These are phyloP conservation scores for Ogataea thermomethanolica DNA, from an alignment of 805 yeast genomes.

Conservation along the genomic window DNA sequence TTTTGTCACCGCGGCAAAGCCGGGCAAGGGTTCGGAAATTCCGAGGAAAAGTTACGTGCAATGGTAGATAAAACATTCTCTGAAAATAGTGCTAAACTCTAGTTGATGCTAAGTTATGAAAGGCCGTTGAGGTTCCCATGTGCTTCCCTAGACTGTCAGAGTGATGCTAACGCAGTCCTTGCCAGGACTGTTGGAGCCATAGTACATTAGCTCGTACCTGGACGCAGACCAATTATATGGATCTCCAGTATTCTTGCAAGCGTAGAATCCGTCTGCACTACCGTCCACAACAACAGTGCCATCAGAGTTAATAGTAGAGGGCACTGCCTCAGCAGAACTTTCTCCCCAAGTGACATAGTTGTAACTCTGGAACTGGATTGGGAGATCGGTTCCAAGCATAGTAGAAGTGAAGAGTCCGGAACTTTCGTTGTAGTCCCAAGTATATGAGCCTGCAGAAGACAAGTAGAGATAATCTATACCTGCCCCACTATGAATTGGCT, in stretches of 20 bases:
- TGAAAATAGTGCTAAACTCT: no score
- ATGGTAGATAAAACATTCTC: no score
- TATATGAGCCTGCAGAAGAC: constrained; percentile 13
- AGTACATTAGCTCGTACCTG: constrained; percentile 30
- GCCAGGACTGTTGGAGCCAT: constrained; percentile 19
- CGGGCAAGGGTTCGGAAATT: no score
- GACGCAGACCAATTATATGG: constrained; percentile 38
- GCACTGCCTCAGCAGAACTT: background rate
- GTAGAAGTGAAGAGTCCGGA: background rate
- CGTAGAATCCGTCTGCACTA: constrained; percentile 35
- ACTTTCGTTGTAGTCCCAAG: constrained; percentile 21
- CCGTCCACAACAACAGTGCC: constrained; percentile 32
- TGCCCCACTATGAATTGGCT: constrained; percentile 42
- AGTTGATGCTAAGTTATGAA: no score
- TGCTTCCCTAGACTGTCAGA: background rate
- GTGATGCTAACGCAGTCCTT: constrained; percentile 11
- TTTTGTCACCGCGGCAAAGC: no score
- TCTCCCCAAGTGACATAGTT: background rate
- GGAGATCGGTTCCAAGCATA: background rate
- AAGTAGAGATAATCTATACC: constrained; percentile 40
- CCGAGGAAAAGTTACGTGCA: no score
- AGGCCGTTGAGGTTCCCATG: background rate
- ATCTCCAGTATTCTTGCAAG: constrained; percentile 41
- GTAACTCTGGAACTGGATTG: no score
- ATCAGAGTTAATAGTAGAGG: constrained; percentile 15